Evolutionary conservation across 202 grass and related monocot species (phyloP).

Genomic region (Carex arenaria): DNA sequence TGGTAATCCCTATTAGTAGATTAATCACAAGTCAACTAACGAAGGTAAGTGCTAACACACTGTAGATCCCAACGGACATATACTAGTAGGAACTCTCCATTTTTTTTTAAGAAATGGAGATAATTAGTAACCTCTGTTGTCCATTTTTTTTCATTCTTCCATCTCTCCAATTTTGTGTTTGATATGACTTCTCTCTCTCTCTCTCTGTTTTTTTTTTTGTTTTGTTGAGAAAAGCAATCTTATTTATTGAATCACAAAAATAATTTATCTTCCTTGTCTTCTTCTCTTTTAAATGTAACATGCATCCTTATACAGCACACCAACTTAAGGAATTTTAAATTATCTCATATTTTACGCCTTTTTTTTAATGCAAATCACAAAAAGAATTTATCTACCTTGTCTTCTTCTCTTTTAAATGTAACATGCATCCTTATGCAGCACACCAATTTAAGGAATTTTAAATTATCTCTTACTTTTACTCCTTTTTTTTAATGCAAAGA

Average conservation of each 20-base stretch:
- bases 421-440: not conserved
- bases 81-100: too few species aligned
- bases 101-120: too few species aligned
- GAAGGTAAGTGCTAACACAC: too few species aligned
- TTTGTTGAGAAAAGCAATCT: not conserved
- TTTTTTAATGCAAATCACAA: not conserved
- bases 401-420: conserved; percentile 16
- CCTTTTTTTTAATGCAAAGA: not conserved
- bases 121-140: not conserved
- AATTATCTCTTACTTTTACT: not conserved
- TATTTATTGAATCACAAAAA: not conserved
- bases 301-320: not conserved
- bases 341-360: not conserved
- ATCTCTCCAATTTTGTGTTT: too few species aligned
- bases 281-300: conserved; percentile 16
- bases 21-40: too few species aligned
- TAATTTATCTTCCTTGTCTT: not conserved
- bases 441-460: not conserved
- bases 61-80: too few species aligned
- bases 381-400: not conserved
- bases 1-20: too few species aligned
- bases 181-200: not conserved
- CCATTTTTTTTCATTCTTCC: not conserved
- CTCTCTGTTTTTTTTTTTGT: not conserved
- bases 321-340: not conserved